Evolutionary conservation across 306 rosid species (phyloP).

Genomic region (Albizia julibrissin): DNA sequence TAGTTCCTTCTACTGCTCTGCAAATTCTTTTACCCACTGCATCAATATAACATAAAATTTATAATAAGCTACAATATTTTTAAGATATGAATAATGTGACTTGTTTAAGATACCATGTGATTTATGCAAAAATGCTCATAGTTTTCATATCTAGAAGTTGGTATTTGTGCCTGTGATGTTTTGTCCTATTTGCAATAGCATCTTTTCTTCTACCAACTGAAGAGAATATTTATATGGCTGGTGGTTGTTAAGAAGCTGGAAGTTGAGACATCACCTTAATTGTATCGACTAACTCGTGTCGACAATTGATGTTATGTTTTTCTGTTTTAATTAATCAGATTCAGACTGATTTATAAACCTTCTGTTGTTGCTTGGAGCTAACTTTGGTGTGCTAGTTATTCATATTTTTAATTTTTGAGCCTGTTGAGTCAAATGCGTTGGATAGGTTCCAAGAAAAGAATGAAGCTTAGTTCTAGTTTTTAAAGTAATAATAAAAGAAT

Average conservation of each 20-base stretch:
- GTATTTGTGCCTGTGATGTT: neutral
- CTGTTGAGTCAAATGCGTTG: conserved; percentile 1
- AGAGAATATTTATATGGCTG: neutral
- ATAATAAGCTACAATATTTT: neutral
- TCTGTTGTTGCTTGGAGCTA: neutral
- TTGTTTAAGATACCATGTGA: neutral
- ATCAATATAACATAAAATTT: neutral
- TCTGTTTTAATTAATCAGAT: neutral
- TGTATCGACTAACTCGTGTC: neutral
- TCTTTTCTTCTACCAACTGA: conserved; percentile 11
- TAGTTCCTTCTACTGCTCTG: conserved; percentile 22
- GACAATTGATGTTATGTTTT: neutral
- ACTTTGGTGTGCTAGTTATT: neutral
- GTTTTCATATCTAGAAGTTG: neutral
- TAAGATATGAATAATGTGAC: neutral
- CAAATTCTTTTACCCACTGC: neutral
- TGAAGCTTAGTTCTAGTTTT: neutral
- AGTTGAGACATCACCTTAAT: conserved; percentile 16
- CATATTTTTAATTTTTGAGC: neutral
- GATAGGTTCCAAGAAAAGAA: neutral
- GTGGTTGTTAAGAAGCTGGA: neutral
- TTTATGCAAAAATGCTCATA: neutral
- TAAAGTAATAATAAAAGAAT: neutral
- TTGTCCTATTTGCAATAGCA: conserved; percentile 7
- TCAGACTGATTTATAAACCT: neutral